phyloP scores from a whole-genome alignment of 2,329 filamentous ascomycete genomes.

The Trichothecium roseum region DNA sequence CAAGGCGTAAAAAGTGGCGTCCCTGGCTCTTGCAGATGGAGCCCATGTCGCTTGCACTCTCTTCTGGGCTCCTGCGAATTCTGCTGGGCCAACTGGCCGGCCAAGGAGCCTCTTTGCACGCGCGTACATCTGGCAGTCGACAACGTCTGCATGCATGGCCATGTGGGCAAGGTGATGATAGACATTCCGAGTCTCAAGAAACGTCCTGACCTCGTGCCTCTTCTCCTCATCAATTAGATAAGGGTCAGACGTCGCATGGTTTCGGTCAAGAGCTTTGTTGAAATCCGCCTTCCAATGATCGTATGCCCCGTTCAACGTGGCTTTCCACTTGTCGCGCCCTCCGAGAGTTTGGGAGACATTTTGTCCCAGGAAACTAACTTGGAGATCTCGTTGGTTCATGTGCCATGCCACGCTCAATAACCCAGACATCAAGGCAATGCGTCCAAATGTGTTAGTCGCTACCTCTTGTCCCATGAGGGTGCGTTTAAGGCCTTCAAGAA shows the following conservation, averaged over 20 bases:
- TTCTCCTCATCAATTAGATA: slow-evolving; percentile 45
- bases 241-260: slow-evolving; percentile 39
- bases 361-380: slow-evolving; percentile 71
- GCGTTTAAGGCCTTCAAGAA: slow-evolving; percentile 82
- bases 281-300: slow-evolving; percentile 92
- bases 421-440: slow-evolving; percentile 89
- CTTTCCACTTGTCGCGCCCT: slow-evolving; percentile 83
- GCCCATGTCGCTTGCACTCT: slow-evolving; percentile 88
- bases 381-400: slow-evolving; percentile 91
- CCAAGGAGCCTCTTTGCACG: slow-evolving; percentile 78
- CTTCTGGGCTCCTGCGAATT: slow-evolving; percentile 68
- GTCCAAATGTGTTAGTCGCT: slow-evolving; percentile 84
- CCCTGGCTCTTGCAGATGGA: slow-evolving; percentile 73
- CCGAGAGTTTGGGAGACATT: slow-evolving; percentile 70
- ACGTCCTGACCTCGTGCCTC: slow-evolving; percentile 51
- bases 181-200: slow-evolving; percentile 82
- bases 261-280: slow-evolving; percentile 64
- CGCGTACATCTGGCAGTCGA: slow-evolving; percentile 95
- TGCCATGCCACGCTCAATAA: slow-evolving; percentile 92
- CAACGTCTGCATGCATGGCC: slow-evolving; percentile 94
- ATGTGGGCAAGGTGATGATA: slow-evolving; percentile 92
- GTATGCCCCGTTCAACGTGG: slow-evolving; percentile 75
- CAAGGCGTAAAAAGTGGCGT: slow-evolving; percentile 86
- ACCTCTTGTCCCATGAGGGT: slow-evolving; percentile 81
- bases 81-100: slow-evolving; percentile 70